Evolutionary conservation across 768 basidiomycete genomes (phyloP), one percentile per base, ranked within the genome.

Genomic region (Podaxis carcinomalis): DNA sequence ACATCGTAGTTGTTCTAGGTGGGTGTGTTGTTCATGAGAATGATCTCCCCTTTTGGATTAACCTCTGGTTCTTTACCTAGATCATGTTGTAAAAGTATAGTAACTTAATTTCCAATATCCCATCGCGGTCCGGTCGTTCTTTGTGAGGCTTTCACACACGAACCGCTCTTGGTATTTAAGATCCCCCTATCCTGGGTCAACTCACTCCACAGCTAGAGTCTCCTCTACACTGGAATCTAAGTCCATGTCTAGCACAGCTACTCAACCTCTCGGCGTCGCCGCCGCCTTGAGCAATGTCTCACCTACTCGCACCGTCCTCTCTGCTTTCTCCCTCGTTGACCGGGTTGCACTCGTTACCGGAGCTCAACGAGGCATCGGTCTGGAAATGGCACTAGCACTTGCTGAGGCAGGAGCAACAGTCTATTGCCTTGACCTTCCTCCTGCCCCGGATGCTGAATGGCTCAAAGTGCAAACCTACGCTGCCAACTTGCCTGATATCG

Each of bases 371-470:
- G 72, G 72, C 21, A 68, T 73, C 11, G 72, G 72, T 5, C 68
- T 73, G 16, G 72, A 73, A 51, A 66, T 70, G 36, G 68, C 72
- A 1, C 62, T 69, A 10, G 69, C 68, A 0, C 65, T 67, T 36
- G 67, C 68, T 2, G 70, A 72, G 62, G 69, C 69, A 13, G 70
- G 70, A 5, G 69, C 68, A 2, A 50, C 62, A 2, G 73, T 78
- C 27, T 89, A 89, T 72, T 88, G 87, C 67, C 71, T 89, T 11
- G 88, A 89, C 73, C 74, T 88, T 16, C 78, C 83, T 0, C 59
- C 64, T 21, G 57, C 74, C 32, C 82, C 87, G 0, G 77, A 77
- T 32, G 73, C 73, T 3, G 82, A 82, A 50, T 90, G 81, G 76
- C 56, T 69, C 14, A 75, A 74, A 46, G 82, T 82, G 6, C 74